Percentiles rank a stretch among this genome's conserved stretches.
These are phyloP conservation scores for Lipomyces kockii DNA, from an alignment of 805 yeast species.

Conservation along the genomic window DNA sequence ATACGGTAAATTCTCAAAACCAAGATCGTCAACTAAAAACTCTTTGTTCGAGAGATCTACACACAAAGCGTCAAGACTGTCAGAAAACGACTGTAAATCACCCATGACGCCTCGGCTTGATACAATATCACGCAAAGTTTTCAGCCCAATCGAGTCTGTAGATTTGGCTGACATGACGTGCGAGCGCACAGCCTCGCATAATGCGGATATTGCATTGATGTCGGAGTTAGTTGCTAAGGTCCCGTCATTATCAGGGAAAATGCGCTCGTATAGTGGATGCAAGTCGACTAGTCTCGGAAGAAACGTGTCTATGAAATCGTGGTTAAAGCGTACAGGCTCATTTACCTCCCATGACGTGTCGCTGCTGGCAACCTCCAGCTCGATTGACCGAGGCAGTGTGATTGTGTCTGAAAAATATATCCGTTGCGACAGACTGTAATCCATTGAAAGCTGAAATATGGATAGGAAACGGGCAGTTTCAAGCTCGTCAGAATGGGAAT, in stretches of 20 bases:
- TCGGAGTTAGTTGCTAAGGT: constrained; percentile 14
- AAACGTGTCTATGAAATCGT: constrained; percentile 23
- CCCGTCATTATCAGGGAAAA: constrained; percentile 22
- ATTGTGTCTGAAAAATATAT: constrained; percentile 9
- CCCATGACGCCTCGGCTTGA: constrained; percentile 9
- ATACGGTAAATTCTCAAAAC: constrained; percentile 9
- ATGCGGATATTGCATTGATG: not conserved
- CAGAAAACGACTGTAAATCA: constrained; percentile 12
- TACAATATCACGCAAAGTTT: constrained; percentile 10
- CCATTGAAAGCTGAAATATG: constrained; percentile 13
- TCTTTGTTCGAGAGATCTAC: constrained; percentile 15
- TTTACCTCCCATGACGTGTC: not conserved
- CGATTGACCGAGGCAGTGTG: constrained; percentile 4
- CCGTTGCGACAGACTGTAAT: constrained; percentile 18
- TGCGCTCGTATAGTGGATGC: constrained; percentile 18
- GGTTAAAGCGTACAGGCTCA: constrained; percentile 6
- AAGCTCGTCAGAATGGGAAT: not conserved
- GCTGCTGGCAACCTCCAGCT: constrained; percentile 11
- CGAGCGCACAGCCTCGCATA: not conserved
- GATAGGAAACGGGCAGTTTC: constrained; percentile 22
- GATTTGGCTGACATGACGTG: not conserved
- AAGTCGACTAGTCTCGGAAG: constrained; percentile 23
- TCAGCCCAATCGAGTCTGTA: not conserved
- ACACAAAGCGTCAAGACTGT: not conserved
- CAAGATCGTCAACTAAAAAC: constrained; percentile 13